phyloP scores from a whole-genome alignment of 345 rosid genomes.

The Arabidopsis suecica region DNA sequence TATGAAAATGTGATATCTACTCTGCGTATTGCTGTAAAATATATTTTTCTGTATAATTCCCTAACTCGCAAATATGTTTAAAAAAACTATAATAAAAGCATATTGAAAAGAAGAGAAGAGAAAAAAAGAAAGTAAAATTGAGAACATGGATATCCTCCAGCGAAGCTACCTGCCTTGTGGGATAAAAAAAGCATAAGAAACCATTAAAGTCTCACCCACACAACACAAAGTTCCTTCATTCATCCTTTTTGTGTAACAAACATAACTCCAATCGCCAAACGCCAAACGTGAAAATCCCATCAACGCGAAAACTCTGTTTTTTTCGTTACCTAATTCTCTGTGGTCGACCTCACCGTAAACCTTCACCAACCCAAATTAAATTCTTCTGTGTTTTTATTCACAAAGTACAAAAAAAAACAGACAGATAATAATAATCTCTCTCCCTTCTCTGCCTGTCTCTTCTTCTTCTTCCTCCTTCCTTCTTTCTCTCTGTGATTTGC shows the following conservation, averaged over 20 bases:
- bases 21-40: background rate
- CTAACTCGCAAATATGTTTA: background rate
- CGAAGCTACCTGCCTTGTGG: slow-evolving; percentile 47
- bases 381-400: slow-evolving; percentile 42
- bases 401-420: slow-evolving; percentile 47
- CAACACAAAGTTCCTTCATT: slow-evolving; percentile 41
- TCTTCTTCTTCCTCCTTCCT: background rate
- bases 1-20: no score
- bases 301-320: slow-evolving; percentile 37
- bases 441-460: slow-evolving; percentile 21
- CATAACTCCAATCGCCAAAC: slow-evolving; percentile 33
- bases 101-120: background rate
- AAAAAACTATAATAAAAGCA: background rate
- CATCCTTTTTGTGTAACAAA: background rate
- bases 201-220: slow-evolving; percentile 47
- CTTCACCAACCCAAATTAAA: slow-evolving; percentile 45
- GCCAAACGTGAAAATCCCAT: background rate
- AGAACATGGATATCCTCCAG: slow-evolving; percentile 44
- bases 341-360: slow-evolving; percentile 40
- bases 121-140: background rate
- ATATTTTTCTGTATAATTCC: background rate
- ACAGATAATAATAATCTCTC: slow-evolving; percentile 38
- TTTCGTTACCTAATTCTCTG: slow-evolving; percentile 31
- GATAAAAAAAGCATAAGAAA: slow-evolving; percentile 38
- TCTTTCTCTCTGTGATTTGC: background rate